These are phyloP conservation scores for Heteromeles arbutifolia DNA, from an alignment of 306 rosid species.

Conservation along the genomic window DNA sequence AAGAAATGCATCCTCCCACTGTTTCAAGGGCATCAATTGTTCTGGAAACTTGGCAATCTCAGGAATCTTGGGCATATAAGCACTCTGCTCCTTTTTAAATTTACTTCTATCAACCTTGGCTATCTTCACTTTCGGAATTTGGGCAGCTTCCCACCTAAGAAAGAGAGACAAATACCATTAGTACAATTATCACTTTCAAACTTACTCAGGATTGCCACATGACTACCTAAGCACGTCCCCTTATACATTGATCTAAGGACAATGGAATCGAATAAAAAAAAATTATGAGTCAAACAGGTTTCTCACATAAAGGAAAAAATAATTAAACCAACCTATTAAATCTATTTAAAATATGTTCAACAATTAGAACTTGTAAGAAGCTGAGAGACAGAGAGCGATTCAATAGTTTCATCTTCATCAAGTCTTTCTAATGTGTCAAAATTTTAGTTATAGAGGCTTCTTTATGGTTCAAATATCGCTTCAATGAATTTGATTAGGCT, in stretches of 20 bases:
- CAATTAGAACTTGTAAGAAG: background rate
- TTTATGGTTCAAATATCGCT: background rate
- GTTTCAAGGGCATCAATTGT: slow-evolving; percentile 62
- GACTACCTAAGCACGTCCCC: background rate
- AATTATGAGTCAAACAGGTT: background rate
- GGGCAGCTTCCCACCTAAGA: slow-evolving; percentile 84
- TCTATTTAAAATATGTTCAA: background rate
- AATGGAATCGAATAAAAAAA: too few relatives aligned
- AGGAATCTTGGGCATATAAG: slow-evolving; percentile 82
- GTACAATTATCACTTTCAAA: background rate
- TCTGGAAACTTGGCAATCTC: slow-evolving; percentile 71
- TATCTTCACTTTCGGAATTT: slow-evolving; percentile 73
- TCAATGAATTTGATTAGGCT: background rate
- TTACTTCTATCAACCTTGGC: slow-evolving; percentile 68
- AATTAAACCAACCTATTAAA: too few relatives aligned
- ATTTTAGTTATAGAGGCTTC: background rate
- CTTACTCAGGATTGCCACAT: background rate
- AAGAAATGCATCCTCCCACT: slow-evolving; percentile 84
- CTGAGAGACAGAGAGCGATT: background rate
- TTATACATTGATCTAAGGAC: background rate
- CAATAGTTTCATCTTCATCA: background rate
- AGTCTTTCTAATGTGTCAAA: background rate
- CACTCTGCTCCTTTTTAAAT: slow-evolving; percentile 65
- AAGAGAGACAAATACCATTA: background rate
- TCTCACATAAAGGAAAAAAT: background rate